Base-by-base conservation (phyloP, 139 green algal genomes). In the Asterochloris sp. region DNA sequence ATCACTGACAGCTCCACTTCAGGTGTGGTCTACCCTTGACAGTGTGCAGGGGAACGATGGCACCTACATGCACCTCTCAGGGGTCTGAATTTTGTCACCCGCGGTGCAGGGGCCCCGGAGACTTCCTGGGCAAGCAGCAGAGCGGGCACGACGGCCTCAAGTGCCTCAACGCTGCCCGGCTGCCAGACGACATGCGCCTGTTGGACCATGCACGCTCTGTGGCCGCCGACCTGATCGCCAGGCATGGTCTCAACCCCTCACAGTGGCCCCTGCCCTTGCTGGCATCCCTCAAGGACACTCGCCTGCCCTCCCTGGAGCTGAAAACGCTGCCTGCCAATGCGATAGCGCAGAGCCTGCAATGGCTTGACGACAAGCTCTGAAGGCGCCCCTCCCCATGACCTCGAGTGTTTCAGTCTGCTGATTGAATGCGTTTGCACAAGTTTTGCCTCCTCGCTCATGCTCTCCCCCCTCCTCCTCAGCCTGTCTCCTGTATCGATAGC, bases 41-140 rank as follows among this genome's bases (percentile, higher is more conserved):
- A 6, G 6, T 6, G 38, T 54, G 38, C 38, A 54, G 38, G 38
- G 38, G 6, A 54, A 54, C 2, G 38, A 54, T 54, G 38, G 38
- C 38, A 2, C 6, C 38, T 54, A 10, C 6, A 54, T 54, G 38
- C 38, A 54, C 38, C 38, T 54, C 38, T 54, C 38, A 54, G 4
- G n/a, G 6, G 38, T 54, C 2, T 54, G 38, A 54, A 54, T 10
- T 6, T 10, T 54, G 38, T 54, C 38, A 6, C 38, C 6, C 6
- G 21, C 1, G 13, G 11, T 27, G 61, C 71, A 90, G 92, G 64
- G 90, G 92, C 11, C 82, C 88, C 8, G 94, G 94, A 23, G 92
- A 96, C 28, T 62, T 96, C 23, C 82, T 94, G 61, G 94, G 93
- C 11, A 90, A 69, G 74, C 86, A 89, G 82, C 93, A 97, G 87